Base-by-base conservation (phyloP, 345 rosid species). In the Litchi chinensis region DNA sequence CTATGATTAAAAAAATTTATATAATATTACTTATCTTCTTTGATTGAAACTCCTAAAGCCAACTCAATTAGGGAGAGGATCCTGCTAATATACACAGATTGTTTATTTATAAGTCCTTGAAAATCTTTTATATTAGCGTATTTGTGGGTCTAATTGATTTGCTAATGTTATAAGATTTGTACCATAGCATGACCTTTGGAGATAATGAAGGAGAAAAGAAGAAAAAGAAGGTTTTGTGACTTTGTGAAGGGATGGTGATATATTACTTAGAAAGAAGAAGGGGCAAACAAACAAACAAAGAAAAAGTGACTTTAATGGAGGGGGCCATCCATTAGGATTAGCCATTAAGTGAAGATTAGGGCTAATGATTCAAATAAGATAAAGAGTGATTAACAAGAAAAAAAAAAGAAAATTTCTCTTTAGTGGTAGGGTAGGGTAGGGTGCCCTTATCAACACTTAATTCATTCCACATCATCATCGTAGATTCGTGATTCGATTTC, bases 331-430 rank as follows among this genome's bases (percentile, higher is more conserved):
- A 75, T 68, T 32, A 75, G 80, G 56, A 83, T 86, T 83, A 84
- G 83, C 81, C 85, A 88, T 83, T 87, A 87, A 88, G 83, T 71
- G 79, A 85, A 68, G 87, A 87, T 90, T 86, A 86, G 82, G 67
- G 68, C 50, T 74, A 87, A 88, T 83, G 84, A 86, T 88, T 87
- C 70, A 77, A 54, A n/a, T 46, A 70, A 56, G 65, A 84, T 82
- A 77, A 54, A 82, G 76, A 75, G 80, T 48, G 73, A 67, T 26
- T 16, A 79, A 57, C 19, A 80, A 43, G 68, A 74, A 74, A 69
- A 46, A 79, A 63, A 10, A 78, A 26, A 63, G 70, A 73, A 72
- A 60, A 19, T 46, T 74, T 65, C 65, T 43, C 21, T 59, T 52
- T 72, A 77, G 83, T 82, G 85, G 88, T 80, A 82, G 89, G 83